Percentiles rank a stretch among this genome's conserved stretches.
phyloP scores from a whole-genome alignment of 2,329 filamentous ascomycete genomes.

The Coniochaeta pulveracea region DNA sequence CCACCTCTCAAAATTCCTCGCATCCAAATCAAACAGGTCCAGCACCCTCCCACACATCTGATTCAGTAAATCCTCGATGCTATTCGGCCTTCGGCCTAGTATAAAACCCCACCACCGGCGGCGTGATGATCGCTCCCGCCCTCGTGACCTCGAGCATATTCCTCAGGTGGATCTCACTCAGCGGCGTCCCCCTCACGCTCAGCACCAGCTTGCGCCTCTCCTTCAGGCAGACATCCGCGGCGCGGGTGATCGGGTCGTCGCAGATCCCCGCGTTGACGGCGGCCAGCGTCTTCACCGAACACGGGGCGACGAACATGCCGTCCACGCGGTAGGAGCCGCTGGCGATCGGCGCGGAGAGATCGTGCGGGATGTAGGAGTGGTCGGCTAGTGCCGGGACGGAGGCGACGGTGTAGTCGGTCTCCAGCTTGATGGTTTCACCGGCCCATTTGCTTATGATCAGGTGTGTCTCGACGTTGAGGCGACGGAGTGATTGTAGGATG shows the following conservation, averaged over 20 bases:
- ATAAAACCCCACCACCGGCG: slow-evolving; percentile 32
- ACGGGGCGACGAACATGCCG: slow-evolving; percentile 36
- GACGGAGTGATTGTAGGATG: slow-evolving; percentile 25
- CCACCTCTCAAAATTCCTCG: slow-evolving; percentile 26
- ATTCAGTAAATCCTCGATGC: slow-evolving; percentile 29
- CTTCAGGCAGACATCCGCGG: slow-evolving; percentile 34
- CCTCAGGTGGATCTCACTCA: slow-evolving; percentile 32
- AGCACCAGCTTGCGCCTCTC: slow-evolving; percentile 27
- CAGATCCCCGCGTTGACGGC: slow-evolving; percentile 27
- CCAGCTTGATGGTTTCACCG: slow-evolving; percentile 32
- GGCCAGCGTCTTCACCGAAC: slow-evolving; percentile 36
- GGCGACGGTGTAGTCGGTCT: slow-evolving; percentile 25
- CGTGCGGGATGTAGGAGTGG: slow-evolving; percentile 24
- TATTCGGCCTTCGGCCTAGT: slow-evolving; percentile 21
- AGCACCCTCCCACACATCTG: slow-evolving; percentile 35
- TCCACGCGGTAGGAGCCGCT: slow-evolving; percentile 29
- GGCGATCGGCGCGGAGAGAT: slow-evolving; percentile 31
- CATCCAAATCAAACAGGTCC: slow-evolving; percentile 30
- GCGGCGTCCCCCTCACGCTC: slow-evolving; percentile 29
- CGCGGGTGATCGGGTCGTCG: slow-evolving; percentile 31
- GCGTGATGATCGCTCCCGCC: slow-evolving; percentile 29
- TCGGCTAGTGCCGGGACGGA: slow-evolving; percentile 26
- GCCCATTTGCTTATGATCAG: slow-evolving; percentile 37
- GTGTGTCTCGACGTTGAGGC: slow-evolving; percentile 33
- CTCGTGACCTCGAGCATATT: slow-evolving; percentile 29